Conservation (phyloP, 495 filamentous ascomycete species). For the Hypoxylon lienhwacheense region DNA sequence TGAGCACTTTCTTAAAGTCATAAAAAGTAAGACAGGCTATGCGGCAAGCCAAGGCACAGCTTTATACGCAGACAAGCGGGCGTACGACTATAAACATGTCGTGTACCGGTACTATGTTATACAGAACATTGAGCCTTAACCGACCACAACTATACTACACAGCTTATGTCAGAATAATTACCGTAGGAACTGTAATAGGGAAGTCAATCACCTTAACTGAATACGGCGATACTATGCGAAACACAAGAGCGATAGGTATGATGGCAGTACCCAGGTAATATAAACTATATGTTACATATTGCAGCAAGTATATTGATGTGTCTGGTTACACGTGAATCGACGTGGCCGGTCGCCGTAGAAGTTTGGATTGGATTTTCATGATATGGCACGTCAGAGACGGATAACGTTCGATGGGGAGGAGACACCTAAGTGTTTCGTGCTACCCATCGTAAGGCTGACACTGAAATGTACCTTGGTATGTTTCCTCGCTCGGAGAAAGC, state of each 20-base stretch:
- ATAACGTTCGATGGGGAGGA: conserved; percentile 8
- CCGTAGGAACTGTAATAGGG: neutral
- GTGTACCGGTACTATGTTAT: conserved; percentile 4
- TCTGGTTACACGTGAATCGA: conserved; percentile 10
- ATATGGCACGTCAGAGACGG: conserved; percentile 8
- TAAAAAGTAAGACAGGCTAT: conserved; percentile 6
- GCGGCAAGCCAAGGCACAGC: neutral
- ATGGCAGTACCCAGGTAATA: neutral
- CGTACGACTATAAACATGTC: conserved; percentile 3
- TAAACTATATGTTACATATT: conserved; percentile 9
- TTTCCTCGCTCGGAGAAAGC: conserved; percentile 8
- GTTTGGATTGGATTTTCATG: conserved; percentile 11
- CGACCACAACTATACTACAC: neutral
- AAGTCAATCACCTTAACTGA: conserved; percentile 2
- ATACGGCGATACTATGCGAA: conserved; percentile 2
- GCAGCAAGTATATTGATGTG: neutral
- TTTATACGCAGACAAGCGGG: conserved; percentile 1
- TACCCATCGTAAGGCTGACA: conserved; percentile 33
- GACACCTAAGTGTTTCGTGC: conserved; percentile 7
- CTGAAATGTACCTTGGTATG: neutral
- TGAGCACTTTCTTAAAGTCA: neutral
- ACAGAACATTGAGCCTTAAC: conserved; percentile 5
- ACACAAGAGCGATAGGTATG: neutral
- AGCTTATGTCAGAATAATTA: conserved; percentile 20
- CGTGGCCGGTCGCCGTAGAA: conserved; percentile 15